These are phyloP conservation scores for Naegleria lovaniensis DNA, from an alignment of 208 protist genomes.

Conservation along the genomic window DNA sequence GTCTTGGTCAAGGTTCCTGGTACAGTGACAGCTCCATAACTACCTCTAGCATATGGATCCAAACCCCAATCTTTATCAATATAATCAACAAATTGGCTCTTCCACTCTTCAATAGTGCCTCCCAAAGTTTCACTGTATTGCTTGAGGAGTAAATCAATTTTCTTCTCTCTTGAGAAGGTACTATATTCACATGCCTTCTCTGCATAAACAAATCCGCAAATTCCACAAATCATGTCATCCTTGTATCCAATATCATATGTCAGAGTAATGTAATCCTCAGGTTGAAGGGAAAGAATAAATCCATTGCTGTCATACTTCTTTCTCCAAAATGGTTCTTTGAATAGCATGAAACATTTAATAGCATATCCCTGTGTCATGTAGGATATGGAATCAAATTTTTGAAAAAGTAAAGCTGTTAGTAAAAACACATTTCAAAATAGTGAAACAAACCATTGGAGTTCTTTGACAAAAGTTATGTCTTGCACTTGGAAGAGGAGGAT, in stretches of 20 bases:
- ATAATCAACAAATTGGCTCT: background rate
- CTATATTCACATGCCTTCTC: background rate
- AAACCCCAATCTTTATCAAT: constrained; percentile 28
- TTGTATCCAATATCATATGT: background rate
- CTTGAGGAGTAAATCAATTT: background rate
- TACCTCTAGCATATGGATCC: background rate
- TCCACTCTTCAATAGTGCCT: background rate
- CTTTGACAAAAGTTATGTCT: constrained; percentile 4
- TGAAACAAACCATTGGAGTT: constrained; percentile 11
- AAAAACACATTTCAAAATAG: no score
- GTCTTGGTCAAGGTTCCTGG: background rate
- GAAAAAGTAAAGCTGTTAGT: no score
- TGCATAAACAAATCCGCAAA: constrained; percentile 23
- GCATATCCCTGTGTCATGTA: background rate
- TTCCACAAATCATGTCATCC: background rate
- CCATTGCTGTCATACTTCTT: background rate
- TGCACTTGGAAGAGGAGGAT: background rate
- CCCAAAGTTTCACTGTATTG: background rate
- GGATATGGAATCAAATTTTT: no score
- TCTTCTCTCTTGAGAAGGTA: background rate
- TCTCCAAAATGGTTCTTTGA: constrained; percentile 2
- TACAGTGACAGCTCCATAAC: background rate
- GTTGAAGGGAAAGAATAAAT: background rate
- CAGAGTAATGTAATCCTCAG: background rate
- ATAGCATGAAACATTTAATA: background rate